Percentiles rank a stretch among this genome's conserved stretches.
These are phyloP conservation scores for Psilocybe mexicana DNA, from an alignment of 1,284 basidiomycete genomes.

Conservation along the genomic window DNA sequence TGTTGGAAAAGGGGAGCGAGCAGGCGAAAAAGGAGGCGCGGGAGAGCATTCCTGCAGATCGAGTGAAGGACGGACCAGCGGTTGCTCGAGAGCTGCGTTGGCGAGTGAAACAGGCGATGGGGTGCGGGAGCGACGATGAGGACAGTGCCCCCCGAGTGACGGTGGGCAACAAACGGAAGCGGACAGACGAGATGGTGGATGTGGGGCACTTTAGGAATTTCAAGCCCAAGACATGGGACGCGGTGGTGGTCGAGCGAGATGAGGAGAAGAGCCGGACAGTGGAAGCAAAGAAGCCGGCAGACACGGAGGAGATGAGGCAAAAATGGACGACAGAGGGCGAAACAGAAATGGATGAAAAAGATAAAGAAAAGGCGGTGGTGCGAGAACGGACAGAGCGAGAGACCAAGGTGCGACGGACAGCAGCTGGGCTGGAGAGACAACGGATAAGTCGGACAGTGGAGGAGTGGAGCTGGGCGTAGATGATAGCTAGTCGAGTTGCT, in stretches of 20 bases:
- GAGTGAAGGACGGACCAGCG: constrained; percentile 75
- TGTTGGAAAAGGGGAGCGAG: constrained; percentile 66
- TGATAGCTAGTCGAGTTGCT: constrained; percentile 31
- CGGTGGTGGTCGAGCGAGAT: constrained; percentile 36
- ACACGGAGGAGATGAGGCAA: constrained; percentile 41
- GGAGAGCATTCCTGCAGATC: constrained; percentile 80
- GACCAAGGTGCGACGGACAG: constrained; percentile 59
- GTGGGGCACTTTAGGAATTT: constrained; percentile 59
- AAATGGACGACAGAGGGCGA: constrained; percentile 23
- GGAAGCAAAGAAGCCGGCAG: constrained; percentile 35
- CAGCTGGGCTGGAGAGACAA: constrained; percentile 64
- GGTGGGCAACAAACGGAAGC: constrained; percentile 56
- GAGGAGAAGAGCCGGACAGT: constrained; percentile 37
- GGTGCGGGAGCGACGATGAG: constrained; percentile 73
- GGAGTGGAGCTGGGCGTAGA: constrained; percentile 58
- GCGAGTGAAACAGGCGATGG: constrained; percentile 68
- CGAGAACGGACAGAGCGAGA: constrained; percentile 50
- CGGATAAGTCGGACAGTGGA: constrained; percentile 67
- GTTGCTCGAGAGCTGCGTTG: constrained; percentile 82
- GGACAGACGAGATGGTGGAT: constrained; percentile 38
- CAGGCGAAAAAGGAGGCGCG: constrained; percentile 68
- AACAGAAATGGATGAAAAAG: neutral
- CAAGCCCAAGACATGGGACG: constrained; percentile 66
- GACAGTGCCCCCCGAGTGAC: constrained; percentile 26
- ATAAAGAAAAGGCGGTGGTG: constrained; percentile 39